phyloP scores from a whole-genome alignment of 108 stramenopile species.

The Skeletonema menzelii region DNA sequence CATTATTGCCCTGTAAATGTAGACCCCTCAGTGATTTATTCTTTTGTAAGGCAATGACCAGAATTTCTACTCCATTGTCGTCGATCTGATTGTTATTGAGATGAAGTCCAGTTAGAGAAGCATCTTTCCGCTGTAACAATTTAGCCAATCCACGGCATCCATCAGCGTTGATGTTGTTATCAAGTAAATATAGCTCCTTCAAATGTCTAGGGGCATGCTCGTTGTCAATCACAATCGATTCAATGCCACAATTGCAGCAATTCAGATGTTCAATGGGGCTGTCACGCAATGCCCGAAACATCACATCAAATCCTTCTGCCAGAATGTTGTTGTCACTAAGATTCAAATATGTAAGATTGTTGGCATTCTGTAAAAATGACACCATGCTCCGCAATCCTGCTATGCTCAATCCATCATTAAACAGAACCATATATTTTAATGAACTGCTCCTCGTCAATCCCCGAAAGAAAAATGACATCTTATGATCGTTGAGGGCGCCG shows the following conservation, averaged over 20 bases:
- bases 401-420: no score
- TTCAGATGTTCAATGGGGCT: background rate
- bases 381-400: background rate
- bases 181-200: background rate
- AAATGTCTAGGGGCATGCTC: background rate
- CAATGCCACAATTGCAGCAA: background rate
- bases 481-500: no score
- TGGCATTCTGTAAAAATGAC: background rate
- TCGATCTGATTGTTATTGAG: background rate
- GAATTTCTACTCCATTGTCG: background rate
- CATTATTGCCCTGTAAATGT: background rate
- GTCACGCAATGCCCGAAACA: background rate
- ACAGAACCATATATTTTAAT: no score
- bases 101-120: background rate
- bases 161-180: background rate
- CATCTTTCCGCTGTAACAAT: background rate
- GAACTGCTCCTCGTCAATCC: no score
- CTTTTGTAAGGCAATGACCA: background rate
- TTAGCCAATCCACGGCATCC: background rate
- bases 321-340: background rate
- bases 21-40: background rate
- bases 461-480: no score
- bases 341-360: background rate
- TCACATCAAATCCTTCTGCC: background rate
- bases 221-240: background rate